A percentile compares a stretch with the other conserved stretches of the same genome.
These are phyloP conservation scores for Phanerochaete carnosa DNA, from an alignment of 768 basidiomycete species.

Conservation along the genomic window DNA sequence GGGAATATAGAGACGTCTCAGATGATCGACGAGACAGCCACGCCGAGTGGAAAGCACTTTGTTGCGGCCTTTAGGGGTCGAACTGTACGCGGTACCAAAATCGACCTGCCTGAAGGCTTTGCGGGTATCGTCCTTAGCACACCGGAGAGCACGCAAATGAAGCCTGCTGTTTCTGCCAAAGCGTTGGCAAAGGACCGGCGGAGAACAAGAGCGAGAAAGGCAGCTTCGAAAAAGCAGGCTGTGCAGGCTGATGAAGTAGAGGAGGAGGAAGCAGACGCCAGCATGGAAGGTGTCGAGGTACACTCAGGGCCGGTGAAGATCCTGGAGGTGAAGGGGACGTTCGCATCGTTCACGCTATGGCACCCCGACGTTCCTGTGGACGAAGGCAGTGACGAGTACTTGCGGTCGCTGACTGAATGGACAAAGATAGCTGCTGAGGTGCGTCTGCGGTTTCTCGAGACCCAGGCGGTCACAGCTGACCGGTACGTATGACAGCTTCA, in stretches of 20 bases:
- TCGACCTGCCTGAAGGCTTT: constrained; percentile 65
- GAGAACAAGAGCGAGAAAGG: constrained; percentile 17
- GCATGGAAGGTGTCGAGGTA: constrained; percentile 24
- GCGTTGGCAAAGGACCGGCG: not conserved
- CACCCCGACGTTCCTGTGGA: constrained; percentile 69
- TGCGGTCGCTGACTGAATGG: constrained; percentile 70
- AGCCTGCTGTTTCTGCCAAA: not conserved
- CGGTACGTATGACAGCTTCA: constrained; percentile 2
- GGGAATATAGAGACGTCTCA: not conserved
- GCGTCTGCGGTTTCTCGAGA: constrained; percentile 12
- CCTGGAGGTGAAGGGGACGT: constrained; percentile 49
- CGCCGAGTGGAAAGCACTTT: constrained; percentile 30
- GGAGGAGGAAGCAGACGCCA: constrained; percentile 17
- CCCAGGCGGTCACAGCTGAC: not conserved
- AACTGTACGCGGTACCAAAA: constrained; percentile 61
- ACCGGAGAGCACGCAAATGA: constrained; percentile 15
- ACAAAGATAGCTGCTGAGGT: constrained; percentile 62
- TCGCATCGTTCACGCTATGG: constrained; percentile 74
- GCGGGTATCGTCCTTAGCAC: constrained; percentile 57
- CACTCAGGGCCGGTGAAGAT: constrained; percentile 26
- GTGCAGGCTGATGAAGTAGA: constrained; percentile 24
- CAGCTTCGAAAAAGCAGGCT: not conserved
- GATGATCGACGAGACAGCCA: not conserved
- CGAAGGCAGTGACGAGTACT: constrained; percentile 69
- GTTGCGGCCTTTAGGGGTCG: constrained; percentile 74